Percentiles rank a stretch among this genome's conserved stretches.
These are phyloP conservation scores for Apiotrichum veenhuisii DNA, from an alignment of 1,284 basidiomycete species.

Conservation along the genomic window DNA sequence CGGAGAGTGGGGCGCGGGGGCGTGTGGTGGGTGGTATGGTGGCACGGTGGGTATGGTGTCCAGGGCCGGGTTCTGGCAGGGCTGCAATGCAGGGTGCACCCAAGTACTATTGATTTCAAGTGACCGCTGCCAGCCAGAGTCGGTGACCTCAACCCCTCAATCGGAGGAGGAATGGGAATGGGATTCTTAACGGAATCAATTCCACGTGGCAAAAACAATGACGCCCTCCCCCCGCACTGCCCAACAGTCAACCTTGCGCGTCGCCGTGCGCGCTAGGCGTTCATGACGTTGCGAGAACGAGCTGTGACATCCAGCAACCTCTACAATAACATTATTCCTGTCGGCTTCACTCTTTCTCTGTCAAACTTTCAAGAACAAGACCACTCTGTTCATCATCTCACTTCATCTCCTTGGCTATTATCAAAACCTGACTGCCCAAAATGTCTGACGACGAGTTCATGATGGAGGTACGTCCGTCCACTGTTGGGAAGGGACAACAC, in stretches of 20 bases:
- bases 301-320: neutral
- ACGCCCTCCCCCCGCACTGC: neutral
- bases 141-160: too few relatives aligned
- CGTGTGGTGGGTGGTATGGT: neutral
- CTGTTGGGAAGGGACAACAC: neutral
- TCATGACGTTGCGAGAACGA: too few relatives aligned
- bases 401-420: neutral
- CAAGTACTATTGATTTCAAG: too few relatives aligned
- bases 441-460: constrained; percentile 53
- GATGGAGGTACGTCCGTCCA: constrained; percentile 46
- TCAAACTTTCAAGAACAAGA: too few relatives aligned
- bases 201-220: neutral
- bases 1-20: neutral
- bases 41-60: neutral
- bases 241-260: neutral
- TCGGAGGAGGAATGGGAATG: too few relatives aligned
- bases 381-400: too few relatives aligned
- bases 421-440: constrained; percentile 1
- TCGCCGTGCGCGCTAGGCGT: neutral
- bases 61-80: too few relatives aligned
- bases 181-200: constrained; percentile 4
- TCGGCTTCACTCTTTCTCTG: too few relatives aligned
- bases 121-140: too few relatives aligned
- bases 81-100: too few relatives aligned
- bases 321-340: neutral